Evolutionary conservation across 805 yeast species (phyloP), one percentile per base, ranked within the genome.

Genomic region (Candida krabiensis): DNA sequence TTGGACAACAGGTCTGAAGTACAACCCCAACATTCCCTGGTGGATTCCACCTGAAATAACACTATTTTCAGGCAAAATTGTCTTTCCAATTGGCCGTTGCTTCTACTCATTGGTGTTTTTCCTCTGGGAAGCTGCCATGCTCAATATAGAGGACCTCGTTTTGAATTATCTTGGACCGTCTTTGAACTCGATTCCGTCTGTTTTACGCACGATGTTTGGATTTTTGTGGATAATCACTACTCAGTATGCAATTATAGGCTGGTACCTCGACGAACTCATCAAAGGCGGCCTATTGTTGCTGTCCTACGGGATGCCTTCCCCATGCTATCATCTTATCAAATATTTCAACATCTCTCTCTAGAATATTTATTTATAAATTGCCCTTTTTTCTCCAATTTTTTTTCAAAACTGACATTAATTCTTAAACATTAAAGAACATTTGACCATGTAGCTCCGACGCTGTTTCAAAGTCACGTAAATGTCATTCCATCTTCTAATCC

Each of bases 181-280:
- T 4, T 13, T 16, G 4, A 6, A 19, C 17, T 14, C 26, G 5
- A 13, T 27, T 24, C 40, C 30, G 3, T n/a, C 23, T 6, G n/a
- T 26, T 2, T 14, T 18, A 4, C 26, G 31, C n/a, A 17, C 12
- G 9, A 9, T 17, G 4, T 3, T 31, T 4, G 40, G 40, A 7
- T 7, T 25, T 19, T 11, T 17, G 9, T 30, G 40, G 40, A 19
- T 37, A 5, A 3, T n/a, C 6, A 16, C 9, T 4, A 25, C 26
- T 19, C 40, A 30, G 17, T 25, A 16, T 16, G 3, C 29, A 9
- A n/a, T 37, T 9, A 14, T 30, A 19, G 29, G 24, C 3, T 19
- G 25, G 19, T 37, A 37, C 35, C 5, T 30, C n/a, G 40, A 37
- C 35, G 40, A 37, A 33, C 15, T 37, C n/a, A 4, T 37, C 26